Percentiles rank a stretch among this genome's conserved stretches.
These are phyloP conservation scores for Dillenia suffruticosa DNA, from an alignment of 164 flowering plant genomes.

Conservation along the genomic window DNA sequence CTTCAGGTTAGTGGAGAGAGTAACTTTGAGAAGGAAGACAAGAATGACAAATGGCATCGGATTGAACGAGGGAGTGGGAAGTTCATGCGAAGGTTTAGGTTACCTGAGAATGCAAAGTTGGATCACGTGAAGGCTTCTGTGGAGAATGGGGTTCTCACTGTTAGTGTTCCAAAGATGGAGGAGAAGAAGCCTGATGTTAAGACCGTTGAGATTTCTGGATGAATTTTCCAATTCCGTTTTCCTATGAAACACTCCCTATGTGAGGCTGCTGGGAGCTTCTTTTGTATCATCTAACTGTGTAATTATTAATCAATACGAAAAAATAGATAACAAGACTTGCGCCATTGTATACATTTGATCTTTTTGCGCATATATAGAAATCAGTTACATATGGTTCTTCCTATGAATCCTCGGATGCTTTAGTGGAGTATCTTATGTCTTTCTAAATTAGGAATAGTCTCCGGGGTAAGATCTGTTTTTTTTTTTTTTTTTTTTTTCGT, in stretches of 20 bases:
- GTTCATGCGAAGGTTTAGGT: background rate
- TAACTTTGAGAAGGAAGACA: background rate
- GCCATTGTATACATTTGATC: background rate
- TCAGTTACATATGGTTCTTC: too few relatives aligned
- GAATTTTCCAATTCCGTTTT: background rate
- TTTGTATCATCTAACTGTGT: background rate
- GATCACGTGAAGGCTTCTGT: background rate
- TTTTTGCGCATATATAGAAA: background rate
- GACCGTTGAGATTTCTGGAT: background rate
- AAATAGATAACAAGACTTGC: background rate
- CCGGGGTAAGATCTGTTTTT: too few relatives aligned
- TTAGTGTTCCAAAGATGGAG: background rate
- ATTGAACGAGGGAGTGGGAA: background rate
- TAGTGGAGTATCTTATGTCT: conserved; percentile 15
- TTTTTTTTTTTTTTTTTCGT: too few relatives aligned
- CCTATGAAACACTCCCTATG: too few relatives aligned
- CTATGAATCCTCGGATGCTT: conserved; percentile 16
- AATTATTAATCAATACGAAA: background rate
- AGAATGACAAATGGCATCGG: background rate
- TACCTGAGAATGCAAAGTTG: background rate
- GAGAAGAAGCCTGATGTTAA: background rate
- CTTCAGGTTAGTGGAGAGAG: background rate
- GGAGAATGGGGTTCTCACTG: background rate
- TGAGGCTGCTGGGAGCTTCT: background rate
- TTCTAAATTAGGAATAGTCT: background rate